Conservation (phyloP, 441 rosid species). For the Biscutella laevigata region DNA sequence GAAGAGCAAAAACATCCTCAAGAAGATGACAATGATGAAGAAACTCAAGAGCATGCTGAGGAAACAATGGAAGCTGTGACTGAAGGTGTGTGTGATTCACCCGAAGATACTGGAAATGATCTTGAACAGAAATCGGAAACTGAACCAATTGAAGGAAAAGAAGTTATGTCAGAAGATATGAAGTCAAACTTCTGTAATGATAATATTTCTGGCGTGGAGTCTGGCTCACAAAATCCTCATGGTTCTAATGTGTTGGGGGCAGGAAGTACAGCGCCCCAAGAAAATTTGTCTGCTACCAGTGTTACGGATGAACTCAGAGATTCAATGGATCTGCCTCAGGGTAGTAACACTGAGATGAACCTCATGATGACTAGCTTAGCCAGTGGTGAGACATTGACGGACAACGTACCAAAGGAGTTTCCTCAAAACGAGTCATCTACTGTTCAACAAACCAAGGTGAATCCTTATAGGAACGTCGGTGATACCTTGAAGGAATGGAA, state of each 20-base stretch:
- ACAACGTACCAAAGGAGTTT: slow-evolving; percentile 35
- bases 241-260: slow-evolving; percentile 40
- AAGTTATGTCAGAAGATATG: slow-evolving; percentile 36
- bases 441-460: slow-evolving; percentile 45
- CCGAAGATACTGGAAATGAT: slow-evolving; percentile 35
- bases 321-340: slow-evolving; percentile 43
- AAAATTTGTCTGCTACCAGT: slow-evolving; percentile 36
- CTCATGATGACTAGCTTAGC: slow-evolving; percentile 44
- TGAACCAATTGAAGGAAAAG: slow-evolving; percentile 32
- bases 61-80: slow-evolving; percentile 39
- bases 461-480: slow-evolving; percentile 78
- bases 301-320: slow-evolving; percentile 46
- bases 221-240: slow-evolving; percentile 51
- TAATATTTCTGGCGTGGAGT: slow-evolving; percentile 39
- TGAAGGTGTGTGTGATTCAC: slow-evolving; percentile 35
- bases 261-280: slow-evolving; percentile 46
- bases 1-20: slow-evolving; percentile 41
- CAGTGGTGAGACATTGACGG: slow-evolving; percentile 44
- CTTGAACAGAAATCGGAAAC: slow-evolving; percentile 34
- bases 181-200: slow-evolving; percentile 31
- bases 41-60: slow-evolving; percentile 31
- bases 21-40: slow-evolving; percentile 39
- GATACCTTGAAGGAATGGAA: slow-evolving; percentile 92
- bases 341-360: slow-evolving; percentile 44
- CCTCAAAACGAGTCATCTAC: slow-evolving; percentile 42